Evolutionary conservation across 176 grass and related monocot genomes (phyloP).

Genomic region (Echinochloa phyllopogon): DNA sequence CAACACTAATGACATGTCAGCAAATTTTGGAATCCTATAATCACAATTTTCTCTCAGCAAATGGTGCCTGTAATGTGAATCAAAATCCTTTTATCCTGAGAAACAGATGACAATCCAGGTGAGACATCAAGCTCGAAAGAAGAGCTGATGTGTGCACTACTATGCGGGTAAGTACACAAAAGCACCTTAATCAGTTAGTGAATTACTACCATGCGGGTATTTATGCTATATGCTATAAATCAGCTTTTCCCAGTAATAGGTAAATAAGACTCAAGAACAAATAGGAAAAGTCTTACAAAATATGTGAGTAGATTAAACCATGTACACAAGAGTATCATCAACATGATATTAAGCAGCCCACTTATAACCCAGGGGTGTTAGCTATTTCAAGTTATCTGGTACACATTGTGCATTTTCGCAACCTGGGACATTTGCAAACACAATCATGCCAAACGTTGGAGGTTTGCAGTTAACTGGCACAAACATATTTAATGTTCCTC

Average conservation of each 20-base stretch:
- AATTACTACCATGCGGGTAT: background rate
- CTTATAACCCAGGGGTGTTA: background rate
- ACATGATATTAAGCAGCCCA: background rate
- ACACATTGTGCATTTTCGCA: constrained; percentile 6
- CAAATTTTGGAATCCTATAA: too few species aligned
- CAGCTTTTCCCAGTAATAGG: background rate
- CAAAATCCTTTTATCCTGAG: background rate
- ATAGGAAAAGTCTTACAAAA: constrained; percentile 21
- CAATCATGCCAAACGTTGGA: background rate
- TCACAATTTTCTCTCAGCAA: too few species aligned
- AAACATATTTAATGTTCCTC: background rate
- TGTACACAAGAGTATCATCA: constrained; percentile 1
- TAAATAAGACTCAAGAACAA: background rate
- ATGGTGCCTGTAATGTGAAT: background rate
- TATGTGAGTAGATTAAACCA: background rate
- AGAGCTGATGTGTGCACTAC: background rate
- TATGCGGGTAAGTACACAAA: background rate
- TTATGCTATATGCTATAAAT: constrained; percentile 9
- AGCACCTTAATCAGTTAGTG: background rate
- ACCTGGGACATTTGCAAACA: constrained; percentile 14
- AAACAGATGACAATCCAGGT: background rate
- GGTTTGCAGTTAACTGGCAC: background rate
- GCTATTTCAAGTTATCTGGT: background rate
- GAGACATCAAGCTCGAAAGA: constrained; percentile 7
- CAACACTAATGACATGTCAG: background rate